Conservation (phyloP, 1,284 basidiomycete species). For the Gymnopus androsaceus region DNA sequence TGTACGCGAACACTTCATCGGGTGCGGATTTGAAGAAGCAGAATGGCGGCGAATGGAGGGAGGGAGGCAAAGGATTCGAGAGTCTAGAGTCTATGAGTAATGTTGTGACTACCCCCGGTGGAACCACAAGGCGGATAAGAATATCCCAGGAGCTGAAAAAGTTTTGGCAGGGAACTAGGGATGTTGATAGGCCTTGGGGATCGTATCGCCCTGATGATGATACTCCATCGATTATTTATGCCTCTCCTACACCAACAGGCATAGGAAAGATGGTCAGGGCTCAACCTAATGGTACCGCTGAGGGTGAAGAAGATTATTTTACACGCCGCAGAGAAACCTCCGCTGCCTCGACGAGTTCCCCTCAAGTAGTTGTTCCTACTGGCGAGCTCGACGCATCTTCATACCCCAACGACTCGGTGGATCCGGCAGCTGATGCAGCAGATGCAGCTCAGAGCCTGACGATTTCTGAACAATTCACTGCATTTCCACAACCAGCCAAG, state of each 20-base stretch:
- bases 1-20: conserved; percentile 12
- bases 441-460: neutral
- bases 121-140: conserved; percentile 13
- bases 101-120: conserved; percentile 14
- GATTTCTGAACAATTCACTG: neutral
- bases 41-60: neutral
- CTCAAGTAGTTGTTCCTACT: neutral
- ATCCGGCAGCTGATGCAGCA: neutral
- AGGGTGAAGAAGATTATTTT: conserved; percentile 17
- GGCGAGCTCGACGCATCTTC: neutral
- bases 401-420: neutral
- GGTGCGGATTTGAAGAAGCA: conserved; percentile 10
- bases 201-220: neutral
- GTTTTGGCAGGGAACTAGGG: conserved; percentile 71
- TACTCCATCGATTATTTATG: neutral
- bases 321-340: conserved; percentile 15
- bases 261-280: neutral
- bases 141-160: conserved; percentile 45
- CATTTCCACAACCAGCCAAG: conserved; percentile 2
- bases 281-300: neutral
- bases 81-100: conserved; percentile 2
- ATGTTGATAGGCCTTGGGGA: conserved; percentile 34
- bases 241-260: neutral
- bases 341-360: conserved; percentile 2
- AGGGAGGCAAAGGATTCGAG: neutral